Conservation (phyloP, 257 asterid genomes). For the Vinca minor region DNA sequence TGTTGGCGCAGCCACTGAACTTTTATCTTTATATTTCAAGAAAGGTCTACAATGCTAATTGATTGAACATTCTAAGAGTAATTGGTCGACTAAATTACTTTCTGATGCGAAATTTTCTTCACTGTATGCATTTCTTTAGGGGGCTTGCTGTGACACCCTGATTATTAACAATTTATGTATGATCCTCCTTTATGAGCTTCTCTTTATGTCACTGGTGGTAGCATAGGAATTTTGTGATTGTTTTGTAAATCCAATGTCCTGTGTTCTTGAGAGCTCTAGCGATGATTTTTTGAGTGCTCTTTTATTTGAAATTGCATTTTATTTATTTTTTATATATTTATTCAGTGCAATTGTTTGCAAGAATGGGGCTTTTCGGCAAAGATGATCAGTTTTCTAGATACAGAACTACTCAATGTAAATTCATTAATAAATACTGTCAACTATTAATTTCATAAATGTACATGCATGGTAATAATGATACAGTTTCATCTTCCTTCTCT, state of each 20-base stretch:
- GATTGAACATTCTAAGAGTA: background rate
- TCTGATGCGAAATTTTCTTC: background rate
- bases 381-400: background rate
- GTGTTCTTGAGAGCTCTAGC: background rate
- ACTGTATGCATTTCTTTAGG: background rate
- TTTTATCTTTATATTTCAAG: background rate
- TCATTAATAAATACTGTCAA: background rate
- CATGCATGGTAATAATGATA: background rate
- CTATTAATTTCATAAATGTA: background rate
- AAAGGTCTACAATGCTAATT: background rate
- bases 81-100: background rate
- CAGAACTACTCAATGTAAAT: background rate
- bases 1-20: background rate
- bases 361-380: background rate
- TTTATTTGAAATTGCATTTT: background rate
- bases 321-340: constrained; percentile 20
- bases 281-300: background rate
- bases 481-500: background rate
- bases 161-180: background rate
- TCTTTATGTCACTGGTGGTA: background rate
- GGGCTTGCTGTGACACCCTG: background rate
- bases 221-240: background rate
- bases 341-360: constrained; percentile 12
- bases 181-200: background rate
- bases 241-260: background rate